Percentiles rank a stretch among this genome's conserved stretches.
Conservation (phyloP, 352 stramenopile species). For the Pythium periplocum region DNA sequence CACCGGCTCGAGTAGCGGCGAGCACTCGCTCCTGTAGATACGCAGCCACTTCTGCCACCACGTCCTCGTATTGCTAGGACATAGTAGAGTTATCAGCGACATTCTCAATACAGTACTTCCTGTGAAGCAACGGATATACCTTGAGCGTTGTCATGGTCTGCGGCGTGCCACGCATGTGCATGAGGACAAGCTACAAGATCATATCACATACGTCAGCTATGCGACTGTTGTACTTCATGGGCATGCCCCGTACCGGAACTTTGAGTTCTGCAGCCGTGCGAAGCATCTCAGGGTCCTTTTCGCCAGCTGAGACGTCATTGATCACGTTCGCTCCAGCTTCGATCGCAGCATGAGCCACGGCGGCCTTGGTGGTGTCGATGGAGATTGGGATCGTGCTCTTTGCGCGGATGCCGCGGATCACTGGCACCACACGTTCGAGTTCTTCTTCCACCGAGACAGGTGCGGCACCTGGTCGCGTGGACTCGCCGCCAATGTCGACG, state of each 20-base stretch:
- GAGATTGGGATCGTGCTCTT: conserved; percentile 86
- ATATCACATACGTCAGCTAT: neutral
- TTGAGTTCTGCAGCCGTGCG: conserved; percentile 70
- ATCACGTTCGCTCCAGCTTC: conserved; percentile 93
- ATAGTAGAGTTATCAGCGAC: neutral
- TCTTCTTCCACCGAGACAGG: conserved; percentile 88
- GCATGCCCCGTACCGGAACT: conserved; percentile 55
- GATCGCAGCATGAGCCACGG: conserved; percentile 87
- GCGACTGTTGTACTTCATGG: neutral
- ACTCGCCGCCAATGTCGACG: conserved; percentile 98
- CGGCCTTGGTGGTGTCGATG: conserved; percentile 95
- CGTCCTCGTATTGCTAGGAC: conserved; percentile 82
- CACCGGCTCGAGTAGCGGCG: conserved; percentile 76
- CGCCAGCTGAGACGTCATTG: conserved; percentile 96
- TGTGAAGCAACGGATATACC: conserved; percentile 18
- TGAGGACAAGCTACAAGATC: conserved; percentile 85
- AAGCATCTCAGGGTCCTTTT: conserved; percentile 92
- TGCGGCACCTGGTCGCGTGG: conserved; percentile 93
- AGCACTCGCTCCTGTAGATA: conserved; percentile 73
- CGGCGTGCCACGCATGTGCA: conserved; percentile 97
- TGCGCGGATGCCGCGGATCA: conserved; percentile 89
- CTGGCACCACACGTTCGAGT: conserved; percentile 87
- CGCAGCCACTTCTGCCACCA: conserved; percentile 83
- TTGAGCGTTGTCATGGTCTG: conserved; percentile 93
- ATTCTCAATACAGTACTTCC: no score